These are phyloP conservation scores for Calocera viscosa DNA, from an alignment of 768 basidiomycete genomes.

Conservation along the genomic window DNA sequence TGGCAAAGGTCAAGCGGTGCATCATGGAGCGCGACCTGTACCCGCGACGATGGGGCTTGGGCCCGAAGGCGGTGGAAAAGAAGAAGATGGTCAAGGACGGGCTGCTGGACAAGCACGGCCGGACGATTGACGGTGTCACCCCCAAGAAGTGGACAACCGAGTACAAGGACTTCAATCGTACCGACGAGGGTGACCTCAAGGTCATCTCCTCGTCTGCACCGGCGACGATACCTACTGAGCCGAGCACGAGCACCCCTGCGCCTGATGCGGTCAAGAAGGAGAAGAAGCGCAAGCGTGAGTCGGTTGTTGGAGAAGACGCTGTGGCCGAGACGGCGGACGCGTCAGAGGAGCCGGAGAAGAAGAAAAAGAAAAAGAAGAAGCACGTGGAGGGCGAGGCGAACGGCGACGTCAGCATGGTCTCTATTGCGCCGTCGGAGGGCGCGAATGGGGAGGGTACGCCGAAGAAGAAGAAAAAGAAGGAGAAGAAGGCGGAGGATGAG, in stretches of 20 bases:
- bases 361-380: constrained; percentile 36
- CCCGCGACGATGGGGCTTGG: constrained; percentile 94
- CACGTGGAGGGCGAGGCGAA: constrained; percentile 20
- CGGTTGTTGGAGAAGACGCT: constrained; percentile 16
- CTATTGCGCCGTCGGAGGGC: background rate
- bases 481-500: constrained; percentile 43
- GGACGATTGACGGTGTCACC: constrained; percentile 74
- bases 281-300: constrained; percentile 67
- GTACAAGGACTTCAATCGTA: constrained; percentile 85
- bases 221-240: constrained; percentile 19
- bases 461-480: constrained; percentile 38
- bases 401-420: constrained; percentile 9
- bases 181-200: constrained; percentile 31
- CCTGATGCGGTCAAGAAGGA: constrained; percentile 44
- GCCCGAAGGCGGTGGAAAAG: constrained; percentile 93
- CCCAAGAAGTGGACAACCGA: constrained; percentile 84
- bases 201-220: constrained; percentile 26
- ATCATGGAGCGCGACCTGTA: constrained; percentile 99
- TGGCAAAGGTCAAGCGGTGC: constrained; percentile 96
- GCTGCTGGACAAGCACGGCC: constrained; percentile 88
- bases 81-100: constrained; percentile 99
- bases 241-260: constrained; percentile 20
- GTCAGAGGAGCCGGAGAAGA: constrained; percentile 31
- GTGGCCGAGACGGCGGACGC: constrained; percentile 39
- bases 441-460: constrained; percentile 3